Conservation (phyloP, 148 eudicot species). For the Mesembryanthemum crystallinum region DNA sequence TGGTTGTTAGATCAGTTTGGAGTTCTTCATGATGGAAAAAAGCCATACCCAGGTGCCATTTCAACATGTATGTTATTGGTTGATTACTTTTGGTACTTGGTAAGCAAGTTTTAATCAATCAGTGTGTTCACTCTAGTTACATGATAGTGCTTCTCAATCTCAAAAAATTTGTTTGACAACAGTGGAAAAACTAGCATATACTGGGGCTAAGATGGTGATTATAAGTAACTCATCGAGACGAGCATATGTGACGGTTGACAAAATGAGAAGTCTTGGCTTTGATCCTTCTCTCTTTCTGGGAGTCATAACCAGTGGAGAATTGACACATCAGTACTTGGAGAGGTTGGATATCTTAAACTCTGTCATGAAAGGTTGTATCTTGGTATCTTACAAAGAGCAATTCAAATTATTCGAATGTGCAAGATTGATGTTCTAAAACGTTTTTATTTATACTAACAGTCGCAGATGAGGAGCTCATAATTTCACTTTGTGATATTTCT, state of each 20-base stretch:
- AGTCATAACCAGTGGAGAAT: conserved; percentile 87
- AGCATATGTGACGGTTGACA: conserved; percentile 74
- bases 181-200: conserved; percentile 79
- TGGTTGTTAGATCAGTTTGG: conserved; percentile 98
- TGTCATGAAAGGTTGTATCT: not conserved
- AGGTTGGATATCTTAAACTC: conserved; percentile 38
- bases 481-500: not conserved
- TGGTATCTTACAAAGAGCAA: not conserved
- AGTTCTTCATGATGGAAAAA: conserved; percentile 95
- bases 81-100: conserved; percentile 33
- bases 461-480: not conserved
- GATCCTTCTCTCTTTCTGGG: conserved; percentile 83
- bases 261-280: conserved; percentile 78
- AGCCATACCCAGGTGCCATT: conserved; percentile 89
- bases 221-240: conserved; percentile 96
- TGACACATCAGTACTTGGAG: conserved; percentile 75
- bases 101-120: conserved; percentile 26
- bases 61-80: conserved; percentile 60
- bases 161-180: conserved; percentile 16
- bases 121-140: not conserved
- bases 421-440: not conserved
- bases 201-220: conserved; percentile 86
- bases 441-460: not conserved
- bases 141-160: not conserved
- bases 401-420: not conserved